These are phyloP conservation scores for Periconia digitata DNA, from an alignment of 2,329 filamentous ascomycete genomes.

Conservation along the genomic window DNA sequence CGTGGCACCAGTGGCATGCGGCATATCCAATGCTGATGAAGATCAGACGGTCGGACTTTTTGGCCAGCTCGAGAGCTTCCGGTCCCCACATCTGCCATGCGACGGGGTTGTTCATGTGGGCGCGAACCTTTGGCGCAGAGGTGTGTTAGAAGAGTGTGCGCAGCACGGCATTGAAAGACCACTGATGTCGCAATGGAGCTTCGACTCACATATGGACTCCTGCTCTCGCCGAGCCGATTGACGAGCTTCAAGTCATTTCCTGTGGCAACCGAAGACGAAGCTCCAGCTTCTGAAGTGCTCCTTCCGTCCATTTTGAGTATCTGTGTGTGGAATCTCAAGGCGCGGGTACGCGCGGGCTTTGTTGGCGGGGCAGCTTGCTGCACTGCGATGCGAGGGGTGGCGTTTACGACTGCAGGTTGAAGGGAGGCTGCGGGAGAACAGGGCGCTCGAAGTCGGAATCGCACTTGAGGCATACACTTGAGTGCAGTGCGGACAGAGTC, in stretches of 20 bases:
- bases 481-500: not conserved
- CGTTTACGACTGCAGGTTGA: slow-evolving; percentile 2
- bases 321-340: slow-evolving; percentile 27
- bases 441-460: slow-evolving; percentile 29
- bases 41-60: slow-evolving; percentile 80
- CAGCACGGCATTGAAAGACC: not conserved
- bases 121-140: slow-evolving; percentile 58
- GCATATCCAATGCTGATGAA: slow-evolving; percentile 95
- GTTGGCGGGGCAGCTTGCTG: slow-evolving; percentile 12
- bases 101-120: slow-evolving; percentile 78
- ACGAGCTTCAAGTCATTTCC: slow-evolving; percentile 43
- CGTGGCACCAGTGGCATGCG: slow-evolving; percentile 88
- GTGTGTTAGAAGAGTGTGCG: slow-evolving; percentile 10
- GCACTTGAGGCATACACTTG: slow-evolving; percentile 31
- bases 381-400: slow-evolving; percentile 5
- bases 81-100: slow-evolving; percentile 88
- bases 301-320: slow-evolving; percentile 35
- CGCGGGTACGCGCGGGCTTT: slow-evolving; percentile 18
- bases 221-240: slow-evolving; percentile 63
- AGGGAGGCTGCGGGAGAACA: slow-evolving; percentile 19
- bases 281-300: slow-evolving; percentile 11
- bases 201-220: slow-evolving; percentile 65
- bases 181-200: not conserved
- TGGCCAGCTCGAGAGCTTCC: slow-evolving; percentile 75
- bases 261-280: slow-evolving; percentile 9